Base-by-base conservation (phyloP, 345 rosid species). In the Diplotaxis tenuifolia region DNA sequence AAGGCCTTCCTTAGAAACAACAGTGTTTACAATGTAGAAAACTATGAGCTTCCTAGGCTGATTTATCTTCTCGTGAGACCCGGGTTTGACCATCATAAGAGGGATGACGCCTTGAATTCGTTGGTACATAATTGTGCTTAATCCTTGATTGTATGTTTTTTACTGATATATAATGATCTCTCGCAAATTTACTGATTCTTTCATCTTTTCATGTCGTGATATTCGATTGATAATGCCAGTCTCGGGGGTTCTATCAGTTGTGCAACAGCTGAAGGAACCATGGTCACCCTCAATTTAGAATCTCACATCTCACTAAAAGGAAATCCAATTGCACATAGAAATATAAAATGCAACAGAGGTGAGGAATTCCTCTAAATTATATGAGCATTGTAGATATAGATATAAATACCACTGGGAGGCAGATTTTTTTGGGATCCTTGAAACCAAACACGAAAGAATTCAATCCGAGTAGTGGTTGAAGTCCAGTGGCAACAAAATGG, bases 31-130 rank as follows among this genome's bases (percentile, higher is more conserved):
- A 97, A 95, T 70, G 79, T 83, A 2, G 96, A 85, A 78, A 92
- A 87, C 68, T 84, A 87, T 55, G 96, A 95, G 74, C 76, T 95
- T 29, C 99, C 99, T 71, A 88, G 94, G 50, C 80, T 95, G 73
- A 96, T 95, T 52, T 95, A 95, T 79, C 97, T 91, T 94, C 98
- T 78, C 98, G 97, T 84, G 78, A 85, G 99, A 73, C 99, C 96
- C 0, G 96, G 96, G 8, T 95, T 89, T 79, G 99, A 92, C 9
- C 97, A 95, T 75, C 99, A 95, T 61, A 92, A 95, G 72, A 95
- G 92, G 85, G 99, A 96, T 64, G 99, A 97, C 38, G 98, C 99
- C 66, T 92, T 95, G 99, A 95, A 95, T 81, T 63, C 96, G 42
- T 78, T 95, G 87, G 99, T 95, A 85, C 71, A 82, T 53, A 38